A percentile compares a stretch with the other conserved stretches of the same genome.
These are phyloP conservation scores for Mrakia hoshinonis DNA, from an alignment of 768 basidiomycete genomes.

Conservation along the genomic window DNA sequence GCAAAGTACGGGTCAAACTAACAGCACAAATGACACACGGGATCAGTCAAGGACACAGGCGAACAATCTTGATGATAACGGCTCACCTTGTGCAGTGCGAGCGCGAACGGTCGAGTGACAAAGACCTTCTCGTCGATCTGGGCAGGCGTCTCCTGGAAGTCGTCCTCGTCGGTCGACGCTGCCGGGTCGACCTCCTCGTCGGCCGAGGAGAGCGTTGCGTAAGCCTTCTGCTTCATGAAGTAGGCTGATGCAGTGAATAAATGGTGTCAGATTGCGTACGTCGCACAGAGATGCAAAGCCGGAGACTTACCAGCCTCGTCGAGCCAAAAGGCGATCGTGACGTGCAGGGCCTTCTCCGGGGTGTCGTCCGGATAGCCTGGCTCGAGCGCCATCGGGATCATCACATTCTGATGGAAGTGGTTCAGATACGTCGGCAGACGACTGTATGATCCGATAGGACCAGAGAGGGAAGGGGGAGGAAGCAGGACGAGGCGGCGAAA, in stretches of 20 bases:
- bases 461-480: background rate
- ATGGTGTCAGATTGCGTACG: background rate
- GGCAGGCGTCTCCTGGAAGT: background rate
- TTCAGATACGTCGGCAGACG: background rate
- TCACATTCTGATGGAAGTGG: background rate
- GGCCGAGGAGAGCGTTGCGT: background rate
- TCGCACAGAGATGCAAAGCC: background rate
- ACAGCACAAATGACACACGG: background rate
- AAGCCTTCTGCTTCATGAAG: constrained; percentile 2
- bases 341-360: constrained; percentile 6
- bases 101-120: constrained; percentile 14
- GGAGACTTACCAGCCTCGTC: constrained; percentile 25
- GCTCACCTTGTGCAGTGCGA: constrained; percentile 23
- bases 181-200: background rate
- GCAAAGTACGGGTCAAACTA: constrained; percentile 23
- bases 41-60: background rate
- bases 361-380: constrained; percentile 23
- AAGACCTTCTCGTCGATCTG: constrained; percentile 27
- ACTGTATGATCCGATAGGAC: background rate
- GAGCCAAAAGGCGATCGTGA: constrained; percentile 16
- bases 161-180: background rate
- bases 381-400: constrained; percentile 19
- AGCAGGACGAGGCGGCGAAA: background rate
- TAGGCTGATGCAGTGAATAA: background rate
- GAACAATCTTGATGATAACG: background rate